phyloP scores from a whole-genome alignment of 495 filamentous ascomycete genomes.

The Trichoderma reesei region DNA sequence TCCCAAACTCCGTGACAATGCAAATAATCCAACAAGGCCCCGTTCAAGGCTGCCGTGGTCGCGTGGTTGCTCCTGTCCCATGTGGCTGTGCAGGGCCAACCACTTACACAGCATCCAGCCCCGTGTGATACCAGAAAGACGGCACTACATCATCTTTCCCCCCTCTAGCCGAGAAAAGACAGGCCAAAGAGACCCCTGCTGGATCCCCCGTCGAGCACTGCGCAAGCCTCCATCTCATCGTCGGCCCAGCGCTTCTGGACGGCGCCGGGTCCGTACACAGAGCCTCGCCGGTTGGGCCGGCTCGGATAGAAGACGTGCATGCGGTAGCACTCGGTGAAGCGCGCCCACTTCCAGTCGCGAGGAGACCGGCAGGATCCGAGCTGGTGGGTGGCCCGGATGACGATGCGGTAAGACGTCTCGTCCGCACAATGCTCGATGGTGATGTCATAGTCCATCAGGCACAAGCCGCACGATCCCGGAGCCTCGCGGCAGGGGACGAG shows the following conservation, averaged over 20 bases:
- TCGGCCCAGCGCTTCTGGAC: slow-evolving; percentile 1
- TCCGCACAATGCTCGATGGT: slow-evolving; percentile 1
- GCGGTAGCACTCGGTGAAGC: not conserved
- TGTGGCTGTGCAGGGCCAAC: not conserved
- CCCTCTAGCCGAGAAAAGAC: not conserved
- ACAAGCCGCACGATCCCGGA: slow-evolving; percentile 6
- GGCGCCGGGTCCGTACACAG: not conserved
- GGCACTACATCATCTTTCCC: not conserved
- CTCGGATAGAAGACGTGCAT: not conserved
- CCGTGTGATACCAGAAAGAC: too few relatives aligned
- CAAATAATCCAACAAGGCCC: not conserved
- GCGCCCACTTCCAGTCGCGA: slow-evolving; percentile 9
- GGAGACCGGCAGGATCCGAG: slow-evolving; percentile 2
- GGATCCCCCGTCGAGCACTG: not conserved
- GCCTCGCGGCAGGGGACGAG: slow-evolving; percentile 1
- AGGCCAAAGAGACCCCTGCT: not conserved
- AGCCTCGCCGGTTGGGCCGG: slow-evolving; percentile 3
- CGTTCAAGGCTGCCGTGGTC: not conserved
- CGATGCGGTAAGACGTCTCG: not conserved
- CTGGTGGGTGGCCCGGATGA: not conserved
- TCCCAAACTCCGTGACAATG: not conserved
- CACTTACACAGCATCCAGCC: not conserved
- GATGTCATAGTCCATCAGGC: slow-evolving; percentile 9
- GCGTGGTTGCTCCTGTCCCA: not conserved
- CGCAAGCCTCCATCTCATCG: not conserved